Percentiles rank a stretch among this genome's conserved stretches.
These are phyloP conservation scores for Lepidium africanum DNA, from an alignment of 345 rosid genomes.

Conservation along the genomic window DNA sequence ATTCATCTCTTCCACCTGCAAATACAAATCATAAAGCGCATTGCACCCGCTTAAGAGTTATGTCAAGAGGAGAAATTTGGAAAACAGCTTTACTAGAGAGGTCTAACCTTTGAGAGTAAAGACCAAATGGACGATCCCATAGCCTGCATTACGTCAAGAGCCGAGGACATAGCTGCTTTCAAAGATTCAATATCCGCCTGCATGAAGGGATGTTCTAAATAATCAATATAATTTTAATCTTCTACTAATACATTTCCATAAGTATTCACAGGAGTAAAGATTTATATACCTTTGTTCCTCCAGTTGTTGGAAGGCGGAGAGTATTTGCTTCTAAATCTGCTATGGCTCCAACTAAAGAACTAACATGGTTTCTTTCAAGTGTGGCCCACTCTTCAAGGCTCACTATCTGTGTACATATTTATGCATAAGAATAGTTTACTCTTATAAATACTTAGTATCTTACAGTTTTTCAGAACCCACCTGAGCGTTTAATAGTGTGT, in stretches of 20 bases:
- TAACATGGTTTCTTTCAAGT: conserved; percentile 69
- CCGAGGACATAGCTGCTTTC: conserved; percentile 76
- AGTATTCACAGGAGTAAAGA: not conserved
- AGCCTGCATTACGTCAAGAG: conserved; percentile 86
- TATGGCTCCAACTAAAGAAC: conserved; percentile 68
- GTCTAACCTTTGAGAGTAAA: conserved; percentile 63
- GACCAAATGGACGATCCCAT: conserved; percentile 74
- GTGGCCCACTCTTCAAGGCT: conserved; percentile 79
- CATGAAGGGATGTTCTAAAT: conserved; percentile 7
- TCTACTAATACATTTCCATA: not conserved
- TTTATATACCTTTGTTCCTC: conserved; percentile 73
- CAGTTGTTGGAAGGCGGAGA: conserved; percentile 79
- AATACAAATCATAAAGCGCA: conserved; percentile 2
- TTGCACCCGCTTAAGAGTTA: not conserved
- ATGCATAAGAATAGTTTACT: conserved; percentile 5
- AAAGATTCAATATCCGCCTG: conserved; percentile 81
- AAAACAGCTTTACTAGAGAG: not conserved
- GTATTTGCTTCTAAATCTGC: conserved; percentile 92
- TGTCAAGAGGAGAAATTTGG: not conserved
- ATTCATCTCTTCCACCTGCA: conserved; percentile 68
- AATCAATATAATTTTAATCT: not conserved
- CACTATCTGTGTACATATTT: conserved; percentile 47
- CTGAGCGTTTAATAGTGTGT: conserved; percentile 57
- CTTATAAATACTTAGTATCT: not conserved
- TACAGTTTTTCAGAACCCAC: conserved; percentile 31